These are phyloP conservation scores for Lichtheimia corymbifera DNA, from an alignment of 371 early-diverging fungal genomes.

Conservation along the genomic window DNA sequence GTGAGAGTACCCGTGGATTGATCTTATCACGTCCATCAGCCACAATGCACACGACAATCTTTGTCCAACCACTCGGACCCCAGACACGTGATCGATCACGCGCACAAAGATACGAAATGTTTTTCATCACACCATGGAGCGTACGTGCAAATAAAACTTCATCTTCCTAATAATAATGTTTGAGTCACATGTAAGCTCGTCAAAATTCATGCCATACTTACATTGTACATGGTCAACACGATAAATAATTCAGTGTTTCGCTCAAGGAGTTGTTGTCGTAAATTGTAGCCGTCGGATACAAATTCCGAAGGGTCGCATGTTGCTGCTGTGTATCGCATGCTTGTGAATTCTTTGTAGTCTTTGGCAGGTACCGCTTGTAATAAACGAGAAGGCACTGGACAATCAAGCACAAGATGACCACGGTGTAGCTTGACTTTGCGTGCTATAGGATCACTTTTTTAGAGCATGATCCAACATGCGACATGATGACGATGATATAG, in stretches of 20 bases:
- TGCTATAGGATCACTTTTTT: conserved; percentile 10
- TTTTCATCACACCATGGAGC: conserved; percentile 87
- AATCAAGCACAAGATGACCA: conserved; percentile 78
- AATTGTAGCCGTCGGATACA: conserved; percentile 67
- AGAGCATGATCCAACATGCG: too few species aligned
- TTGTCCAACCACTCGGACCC: conserved; percentile 92
- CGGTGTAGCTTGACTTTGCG: conserved; percentile 64
- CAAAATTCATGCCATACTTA: conserved; percentile 24
- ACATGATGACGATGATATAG: too few species aligned
- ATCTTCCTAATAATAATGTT: conserved; percentile 64
- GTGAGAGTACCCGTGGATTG: conserved; percentile 74
- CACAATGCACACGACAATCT: conserved; percentile 88
- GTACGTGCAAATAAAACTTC: conserved; percentile 89
- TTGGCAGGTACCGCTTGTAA: conserved; percentile 59
- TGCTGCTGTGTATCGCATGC: conserved; percentile 82
- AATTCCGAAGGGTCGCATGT: conserved; percentile 89
- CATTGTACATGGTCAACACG: conserved; percentile 94
- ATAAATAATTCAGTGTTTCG: conserved; percentile 85
- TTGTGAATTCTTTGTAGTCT: conserved; percentile 70
- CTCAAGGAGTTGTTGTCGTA: conserved; percentile 77
- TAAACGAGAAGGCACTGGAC: conserved; percentile 69
- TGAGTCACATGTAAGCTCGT: too few species aligned
- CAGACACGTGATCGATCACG: conserved; percentile 79
- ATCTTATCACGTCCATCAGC: conserved; percentile 82
- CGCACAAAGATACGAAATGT: conserved; percentile 86